These are phyloP conservation scores for Tolypocladium pustulatum DNA, from an alignment of 2,329 filamentous ascomycete genomes.

Conservation along the genomic window DNA sequence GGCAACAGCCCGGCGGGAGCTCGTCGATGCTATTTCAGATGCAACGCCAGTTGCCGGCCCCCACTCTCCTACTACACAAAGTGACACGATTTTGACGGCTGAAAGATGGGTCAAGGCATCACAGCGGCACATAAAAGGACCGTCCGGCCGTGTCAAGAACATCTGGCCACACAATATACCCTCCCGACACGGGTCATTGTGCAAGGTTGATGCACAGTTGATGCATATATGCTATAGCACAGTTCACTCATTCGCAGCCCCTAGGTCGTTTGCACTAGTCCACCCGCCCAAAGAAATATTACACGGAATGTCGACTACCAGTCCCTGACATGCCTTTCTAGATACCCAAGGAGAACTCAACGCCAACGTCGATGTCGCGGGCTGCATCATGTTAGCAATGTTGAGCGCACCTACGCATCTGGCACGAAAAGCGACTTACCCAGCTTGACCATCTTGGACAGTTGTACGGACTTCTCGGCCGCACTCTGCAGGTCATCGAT, in stretches of 20 bases:
- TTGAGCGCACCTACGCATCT: background rate
- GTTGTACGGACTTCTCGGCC: constrained; percentile 96
- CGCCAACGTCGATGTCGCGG: constrained; percentile 92
- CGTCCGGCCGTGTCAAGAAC: background rate
- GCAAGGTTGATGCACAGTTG: background rate
- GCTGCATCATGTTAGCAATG: constrained; percentile 37
- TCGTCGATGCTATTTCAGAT: background rate
- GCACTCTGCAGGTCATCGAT: constrained; percentile 97
- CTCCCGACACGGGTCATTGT: background rate
- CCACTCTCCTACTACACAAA: background rate
- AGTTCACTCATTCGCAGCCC: constrained; percentile 6
- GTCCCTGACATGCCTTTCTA: constrained; percentile 33
- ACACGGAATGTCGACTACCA: constrained; percentile 11
- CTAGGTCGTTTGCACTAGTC: background rate
- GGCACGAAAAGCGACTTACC: constrained; percentile 42
- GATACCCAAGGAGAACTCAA: constrained; percentile 91
- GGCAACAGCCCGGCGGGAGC: background rate
- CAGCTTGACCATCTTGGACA: constrained; percentile 99
- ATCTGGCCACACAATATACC: constrained; percentile 2
- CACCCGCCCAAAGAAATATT: constrained; percentile 13
- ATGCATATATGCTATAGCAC: background rate
- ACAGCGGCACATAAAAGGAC: background rate
- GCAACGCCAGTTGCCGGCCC: background rate
- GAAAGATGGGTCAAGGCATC: background rate
- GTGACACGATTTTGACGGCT: background rate